Evolutionary conservation across 179 eudicot species (phyloP), one percentile per base, ranked within the genome.

Genomic region (Beta corolliflora): DNA sequence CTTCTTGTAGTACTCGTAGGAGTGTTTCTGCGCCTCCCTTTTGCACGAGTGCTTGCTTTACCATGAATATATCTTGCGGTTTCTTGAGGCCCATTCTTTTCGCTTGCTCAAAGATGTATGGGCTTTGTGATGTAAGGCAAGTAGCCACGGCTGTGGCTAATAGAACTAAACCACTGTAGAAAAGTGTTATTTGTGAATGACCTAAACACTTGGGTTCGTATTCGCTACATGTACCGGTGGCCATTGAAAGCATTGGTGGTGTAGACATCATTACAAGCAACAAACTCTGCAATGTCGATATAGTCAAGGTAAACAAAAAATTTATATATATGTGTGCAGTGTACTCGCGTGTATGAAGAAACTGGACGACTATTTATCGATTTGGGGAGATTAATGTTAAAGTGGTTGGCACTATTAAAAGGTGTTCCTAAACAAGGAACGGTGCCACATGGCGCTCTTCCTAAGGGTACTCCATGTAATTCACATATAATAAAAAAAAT

Each of bases 141-240:
- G 29, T 71, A 71, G 75, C 59, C 75, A 71, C 46, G 19, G 58
- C 75, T 71, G 52, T 50, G 75, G 58, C 75, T 71, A 71, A 48
- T 12, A 71, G 55, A 18, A 11, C 56, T 45, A 71, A 50, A 71
- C 75, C 75, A 16, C 18, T 9, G 16, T 45, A 71, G 56, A 71
- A 45, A 41, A 71, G 56, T 56, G 55, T 12, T 71, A 29, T 48
- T 71, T 71, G 75, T 56, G 23, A 9, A 0, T 19, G 12, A 71
- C 58, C 56, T 18, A 50, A 48, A 16, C 75, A 71, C 21, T 71
- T 71, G 36, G 55, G 31, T 71, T 71, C 75, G 16, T 71, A 45
- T 46, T 71, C 31, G 58, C 15, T 71, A 44, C 75, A 71, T 16
- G 55, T 71, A 48, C 58, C 75, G 5, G 14, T 41, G 2, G 29